phyloP scores from a whole-genome alignment of 805 yeast species.

The Cyberlindnera mississippiensis region DNA sequence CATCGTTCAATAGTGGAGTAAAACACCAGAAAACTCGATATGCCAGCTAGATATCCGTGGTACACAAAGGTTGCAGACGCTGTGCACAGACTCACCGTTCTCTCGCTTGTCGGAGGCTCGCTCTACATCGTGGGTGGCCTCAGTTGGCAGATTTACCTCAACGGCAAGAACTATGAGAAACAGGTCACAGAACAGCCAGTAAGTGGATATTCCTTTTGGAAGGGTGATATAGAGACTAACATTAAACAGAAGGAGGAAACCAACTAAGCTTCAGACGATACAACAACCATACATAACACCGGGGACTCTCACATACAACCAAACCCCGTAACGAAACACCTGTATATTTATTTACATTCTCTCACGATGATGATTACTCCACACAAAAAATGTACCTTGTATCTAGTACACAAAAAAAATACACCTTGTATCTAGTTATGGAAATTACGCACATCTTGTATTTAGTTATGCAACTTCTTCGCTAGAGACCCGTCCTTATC shows the following conservation, averaged over 20 bases:
- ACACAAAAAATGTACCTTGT: background rate
- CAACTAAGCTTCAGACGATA: background rate
- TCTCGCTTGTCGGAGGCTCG: conserved; percentile 58
- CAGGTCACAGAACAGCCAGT: conserved; percentile 22
- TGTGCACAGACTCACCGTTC: conserved; percentile 66
- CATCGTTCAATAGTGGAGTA: no score
- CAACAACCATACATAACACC: no score
- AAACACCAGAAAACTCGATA: conserved; percentile 14
- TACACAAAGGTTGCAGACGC: conserved; percentile 69
- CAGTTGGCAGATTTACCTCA: conserved; percentile 47
- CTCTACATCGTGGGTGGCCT: conserved; percentile 50
- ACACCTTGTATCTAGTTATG: no score
- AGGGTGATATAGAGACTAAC: no score
- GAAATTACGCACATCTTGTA: no score
- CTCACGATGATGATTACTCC: background rate
- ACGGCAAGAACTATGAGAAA: conserved; percentile 48
- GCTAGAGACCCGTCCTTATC: conserved; percentile 1
- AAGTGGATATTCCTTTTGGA: background rate
- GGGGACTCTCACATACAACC: background rate
- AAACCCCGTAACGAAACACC: background rate
- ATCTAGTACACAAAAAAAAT: background rate
- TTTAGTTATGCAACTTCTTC: conserved; percentile 2
- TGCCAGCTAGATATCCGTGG: conserved; percentile 62
- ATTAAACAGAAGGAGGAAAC: background rate
- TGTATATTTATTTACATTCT: background rate